Evolutionary conservation across 805 yeast genomes (phyloP).

Genomic region (Ogataea paraovalis): DNA sequence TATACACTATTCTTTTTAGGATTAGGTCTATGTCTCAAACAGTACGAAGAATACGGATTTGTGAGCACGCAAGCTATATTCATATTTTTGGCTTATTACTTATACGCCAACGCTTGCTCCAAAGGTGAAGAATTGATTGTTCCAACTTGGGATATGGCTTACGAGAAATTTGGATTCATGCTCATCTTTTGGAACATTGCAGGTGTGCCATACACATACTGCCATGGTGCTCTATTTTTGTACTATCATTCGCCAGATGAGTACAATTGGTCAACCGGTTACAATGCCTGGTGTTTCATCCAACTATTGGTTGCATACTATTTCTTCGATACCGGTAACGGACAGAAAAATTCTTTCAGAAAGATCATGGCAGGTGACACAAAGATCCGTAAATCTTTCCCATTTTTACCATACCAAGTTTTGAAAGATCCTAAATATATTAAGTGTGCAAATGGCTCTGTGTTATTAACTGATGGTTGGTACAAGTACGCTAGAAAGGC

Average conservation of each 20-base stretch:
- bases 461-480: constrained; percentile 91
- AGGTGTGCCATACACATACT: constrained; percentile 97
- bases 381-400: constrained; percentile 80
- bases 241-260: constrained; percentile 80
- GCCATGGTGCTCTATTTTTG: constrained; percentile 85
- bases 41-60: constrained; percentile 75
- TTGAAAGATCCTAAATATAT: constrained; percentile 82
- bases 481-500: constrained; percentile 87
- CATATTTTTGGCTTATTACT: constrained; percentile 81
- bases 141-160: constrained; percentile 99
- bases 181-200: constrained; percentile 98
- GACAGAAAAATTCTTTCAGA: constrained; percentile 92
- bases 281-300: constrained; percentile 53
- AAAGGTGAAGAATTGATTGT: constrained; percentile 97
- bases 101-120: constrained; percentile 94
- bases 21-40: constrained; percentile 70
- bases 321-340: constrained; percentile 92
- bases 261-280: constrained; percentile 66
- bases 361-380: constrained; percentile 77
- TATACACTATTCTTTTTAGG: constrained; percentile 78
- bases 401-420: constrained; percentile 82
- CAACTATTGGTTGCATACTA: constrained; percentile 70
- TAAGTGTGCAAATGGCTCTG: constrained; percentile 78
- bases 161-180: constrained; percentile 99
- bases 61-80: constrained; percentile 73